phyloP scores from a whole-genome alignment of 139 green algal species.

The Tetraselmis striata region DNA sequence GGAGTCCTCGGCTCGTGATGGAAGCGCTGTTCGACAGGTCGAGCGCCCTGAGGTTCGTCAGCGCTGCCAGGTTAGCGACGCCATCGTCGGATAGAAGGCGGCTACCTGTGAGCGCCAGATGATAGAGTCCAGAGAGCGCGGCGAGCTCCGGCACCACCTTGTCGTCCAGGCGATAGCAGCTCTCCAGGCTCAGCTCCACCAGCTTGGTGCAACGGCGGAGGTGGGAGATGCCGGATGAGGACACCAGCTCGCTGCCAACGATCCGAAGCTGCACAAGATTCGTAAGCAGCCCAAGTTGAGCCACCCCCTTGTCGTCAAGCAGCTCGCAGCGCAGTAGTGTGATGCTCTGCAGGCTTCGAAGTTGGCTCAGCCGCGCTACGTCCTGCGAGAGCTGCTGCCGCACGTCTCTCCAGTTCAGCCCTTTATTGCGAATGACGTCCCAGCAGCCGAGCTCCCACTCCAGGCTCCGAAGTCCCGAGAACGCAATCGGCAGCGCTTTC shows the following conservation, averaged over 20 bases:
- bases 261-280: background rate
- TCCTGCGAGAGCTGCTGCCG: background rate
- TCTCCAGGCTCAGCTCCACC: background rate
- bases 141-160: background rate
- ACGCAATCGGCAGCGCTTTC: no score
- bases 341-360: background rate
- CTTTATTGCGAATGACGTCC: background rate
- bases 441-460: background rate
- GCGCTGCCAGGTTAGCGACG: background rate
- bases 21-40: background rate
- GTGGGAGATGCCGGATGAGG: background rate
- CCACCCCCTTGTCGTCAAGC: background rate
- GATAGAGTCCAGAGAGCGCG: background rate
- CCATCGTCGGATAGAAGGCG: background rate
- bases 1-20: background rate
- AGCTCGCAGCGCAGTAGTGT: background rate
- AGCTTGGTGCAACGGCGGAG: background rate
- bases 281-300: background rate
- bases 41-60: background rate
- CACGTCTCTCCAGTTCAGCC: background rate
- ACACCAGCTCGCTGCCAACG: background rate
- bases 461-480: no score
- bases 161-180: background rate
- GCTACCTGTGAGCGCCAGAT: background rate
- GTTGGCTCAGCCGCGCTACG: background rate